A percentile compares a stretch with the other conserved stretches of the same genome.
These are phyloP conservation scores for Talaromyces funiculosus DNA, from an alignment of 2,329 filamentous ascomycete species.

Conservation along the genomic window DNA sequence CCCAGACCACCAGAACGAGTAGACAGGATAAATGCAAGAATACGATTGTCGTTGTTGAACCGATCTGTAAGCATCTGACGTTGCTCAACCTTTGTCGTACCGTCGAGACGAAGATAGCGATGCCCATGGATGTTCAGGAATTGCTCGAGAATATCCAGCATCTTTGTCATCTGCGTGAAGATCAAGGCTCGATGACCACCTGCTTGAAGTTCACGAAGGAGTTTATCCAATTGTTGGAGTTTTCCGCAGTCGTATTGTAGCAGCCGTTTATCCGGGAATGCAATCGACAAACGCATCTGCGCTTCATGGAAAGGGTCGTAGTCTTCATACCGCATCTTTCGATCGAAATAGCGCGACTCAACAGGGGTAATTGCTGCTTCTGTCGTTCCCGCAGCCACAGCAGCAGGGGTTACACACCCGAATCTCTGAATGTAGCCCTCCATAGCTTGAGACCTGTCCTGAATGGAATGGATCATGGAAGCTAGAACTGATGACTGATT, in stretches of 20 bases:
- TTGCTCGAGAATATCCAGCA: conserved; percentile 92
- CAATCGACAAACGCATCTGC: conserved; percentile 86
- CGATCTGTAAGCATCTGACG: conserved; percentile 91
- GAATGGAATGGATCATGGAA: conserved; percentile 65
- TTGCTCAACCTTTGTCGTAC: conserved; percentile 93
- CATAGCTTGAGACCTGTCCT: conserved; percentile 65
- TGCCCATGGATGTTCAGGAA: conserved; percentile 98
- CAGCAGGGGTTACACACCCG: conserved; percentile 84
- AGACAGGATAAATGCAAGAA: conserved; percentile 91
- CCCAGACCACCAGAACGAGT: conserved; percentile 90
- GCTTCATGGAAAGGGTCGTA: conserved; percentile 88
- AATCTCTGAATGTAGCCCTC: conserved; percentile 78
- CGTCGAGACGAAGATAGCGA: conserved; percentile 92
- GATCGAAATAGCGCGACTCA: conserved; percentile 45
- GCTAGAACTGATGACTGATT: conserved; percentile 54
- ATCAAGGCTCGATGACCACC: conserved; percentile 92
- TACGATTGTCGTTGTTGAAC: conserved; percentile 91
- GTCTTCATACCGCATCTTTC: conserved; percentile 48
- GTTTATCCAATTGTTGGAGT: conserved; percentile 78
- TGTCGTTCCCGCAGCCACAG: conserved; percentile 72
- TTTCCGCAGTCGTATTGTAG: conserved; percentile 98
- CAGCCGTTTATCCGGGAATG: conserved; percentile 94
- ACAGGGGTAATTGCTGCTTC: conserved; percentile 61
- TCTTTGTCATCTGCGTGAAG: conserved; percentile 99
- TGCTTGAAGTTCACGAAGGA: conserved; percentile 79